Conservation (phyloP, 768 basidiomycete genomes). For the Boletus bicolor region DNA sequence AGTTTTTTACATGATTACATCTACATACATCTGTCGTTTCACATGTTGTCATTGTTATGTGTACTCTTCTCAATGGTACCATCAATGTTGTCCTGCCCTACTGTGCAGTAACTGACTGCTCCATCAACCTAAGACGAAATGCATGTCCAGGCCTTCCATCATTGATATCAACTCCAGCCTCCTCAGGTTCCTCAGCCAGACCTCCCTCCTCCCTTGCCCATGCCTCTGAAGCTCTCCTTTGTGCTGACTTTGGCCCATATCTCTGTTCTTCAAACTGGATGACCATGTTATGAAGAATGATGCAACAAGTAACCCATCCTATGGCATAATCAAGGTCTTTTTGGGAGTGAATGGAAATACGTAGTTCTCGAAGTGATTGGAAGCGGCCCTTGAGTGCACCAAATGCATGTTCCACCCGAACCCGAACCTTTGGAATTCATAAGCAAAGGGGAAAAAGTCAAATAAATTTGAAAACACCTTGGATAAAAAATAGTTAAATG, state of each 20-base stretch:
- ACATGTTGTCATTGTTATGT: too few relatives aligned
- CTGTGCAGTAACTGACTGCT: background rate
- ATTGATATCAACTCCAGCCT: background rate
- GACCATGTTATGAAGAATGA: background rate
- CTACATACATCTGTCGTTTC: too few relatives aligned
- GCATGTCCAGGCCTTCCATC: background rate
- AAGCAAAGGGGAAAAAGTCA: background rate
- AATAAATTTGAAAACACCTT: background rate
- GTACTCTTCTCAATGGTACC: too few relatives aligned
- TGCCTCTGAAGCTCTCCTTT: background rate
- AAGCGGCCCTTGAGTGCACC: background rate
- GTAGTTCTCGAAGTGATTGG: background rate
- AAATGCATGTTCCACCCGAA: slow-evolving; percentile 1
- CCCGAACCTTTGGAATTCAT: background rate
- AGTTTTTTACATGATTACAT: too few relatives aligned
- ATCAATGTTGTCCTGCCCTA: too few relatives aligned
- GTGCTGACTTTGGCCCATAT: background rate
- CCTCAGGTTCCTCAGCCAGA: background rate
- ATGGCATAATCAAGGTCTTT: background rate
- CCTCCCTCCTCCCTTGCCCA: background rate
- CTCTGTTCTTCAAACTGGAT: background rate
- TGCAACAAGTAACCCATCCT: background rate
- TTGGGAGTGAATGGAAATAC: background rate
- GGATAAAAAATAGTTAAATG: background rate
- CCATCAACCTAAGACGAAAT: background rate